Conservation (phyloP, 495 filamentous ascomycete species). For the Aspergillus indologenus region DNA sequence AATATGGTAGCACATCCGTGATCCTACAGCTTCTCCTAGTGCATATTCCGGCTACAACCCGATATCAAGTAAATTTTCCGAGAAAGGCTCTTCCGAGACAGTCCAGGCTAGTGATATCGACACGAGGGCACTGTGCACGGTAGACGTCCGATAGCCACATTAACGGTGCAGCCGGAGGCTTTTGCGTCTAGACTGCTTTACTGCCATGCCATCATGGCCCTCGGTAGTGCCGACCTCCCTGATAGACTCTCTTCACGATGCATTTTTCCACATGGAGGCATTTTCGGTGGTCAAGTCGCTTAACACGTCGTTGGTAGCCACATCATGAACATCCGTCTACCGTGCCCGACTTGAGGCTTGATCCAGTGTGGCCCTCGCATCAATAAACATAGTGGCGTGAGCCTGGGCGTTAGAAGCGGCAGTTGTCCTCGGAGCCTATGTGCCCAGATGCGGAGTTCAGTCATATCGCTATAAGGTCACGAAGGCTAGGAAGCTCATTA, state of each 20-base stretch:
- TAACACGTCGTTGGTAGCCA: background rate
- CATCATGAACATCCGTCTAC: background rate
- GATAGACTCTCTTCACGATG: background rate
- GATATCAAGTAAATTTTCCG: slow-evolving; percentile 14
- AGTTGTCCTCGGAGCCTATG: background rate
- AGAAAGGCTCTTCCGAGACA: slow-evolving; percentile 11
- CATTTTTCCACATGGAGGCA: background rate
- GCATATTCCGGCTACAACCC: slow-evolving; percentile 11
- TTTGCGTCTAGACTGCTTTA: background rate
- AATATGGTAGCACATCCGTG: slow-evolving; percentile 17
- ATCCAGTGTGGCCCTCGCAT: background rate
- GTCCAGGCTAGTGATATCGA: slow-evolving; percentile 6
- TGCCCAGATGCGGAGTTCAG: background rate
- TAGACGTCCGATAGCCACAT: background rate
- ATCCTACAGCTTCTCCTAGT: slow-evolving; percentile 5
- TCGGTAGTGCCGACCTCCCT: background rate
- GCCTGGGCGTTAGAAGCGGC: background rate
- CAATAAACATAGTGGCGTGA: background rate
- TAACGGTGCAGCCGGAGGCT: background rate
- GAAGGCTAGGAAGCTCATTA: background rate
- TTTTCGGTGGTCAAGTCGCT: background rate
- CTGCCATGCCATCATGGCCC: slow-evolving; percentile 1
- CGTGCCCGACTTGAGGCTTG: background rate
- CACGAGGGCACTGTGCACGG: background rate
- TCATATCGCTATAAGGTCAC: background rate